These are phyloP conservation scores for Candida incommunis DNA, from an alignment of 805 yeast species.

Conservation along the genomic window DNA sequence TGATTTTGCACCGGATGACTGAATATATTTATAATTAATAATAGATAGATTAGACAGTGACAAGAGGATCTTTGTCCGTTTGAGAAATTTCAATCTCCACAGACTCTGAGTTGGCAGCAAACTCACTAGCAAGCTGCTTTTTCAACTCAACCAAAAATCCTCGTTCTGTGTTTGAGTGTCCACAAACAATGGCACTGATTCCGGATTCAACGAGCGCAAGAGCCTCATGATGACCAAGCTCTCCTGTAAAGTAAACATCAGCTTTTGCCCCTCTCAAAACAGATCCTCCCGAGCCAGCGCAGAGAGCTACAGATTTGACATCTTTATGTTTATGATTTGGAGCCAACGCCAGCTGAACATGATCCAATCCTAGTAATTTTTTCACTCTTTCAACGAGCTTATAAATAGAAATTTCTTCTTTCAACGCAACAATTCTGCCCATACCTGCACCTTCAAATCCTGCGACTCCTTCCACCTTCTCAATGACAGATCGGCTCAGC, in stretches of 20 bases:
- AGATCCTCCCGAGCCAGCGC: slow-evolving; percentile 91
- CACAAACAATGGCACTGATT: slow-evolving; percentile 57
- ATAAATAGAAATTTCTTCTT: slow-evolving; percentile 27
- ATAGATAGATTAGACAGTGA: slow-evolving; percentile 16
- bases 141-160: slow-evolving; percentile 52
- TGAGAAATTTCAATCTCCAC: slow-evolving; percentile 36
- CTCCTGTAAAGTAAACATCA: slow-evolving; percentile 82
- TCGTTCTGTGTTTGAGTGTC: slow-evolving; percentile 88
- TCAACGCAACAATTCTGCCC: slow-evolving; percentile 56
- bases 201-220: slow-evolving; percentile 60
- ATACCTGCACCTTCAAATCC: slow-evolving; percentile 51
- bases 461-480: slow-evolving; percentile 25
- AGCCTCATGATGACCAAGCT: slow-evolving; percentile 86
- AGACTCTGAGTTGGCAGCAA: slow-evolving; percentile 11
- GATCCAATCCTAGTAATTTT: slow-evolving; percentile 31
- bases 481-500: slow-evolving; percentile 25
- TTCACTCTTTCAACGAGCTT: slow-evolving; percentile 41
- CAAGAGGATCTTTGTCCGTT: slow-evolving; percentile 53
- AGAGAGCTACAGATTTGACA: slow-evolving; percentile 56
- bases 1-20: neutral
- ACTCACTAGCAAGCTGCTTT: slow-evolving; percentile 32
- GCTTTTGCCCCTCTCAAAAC: slow-evolving; percentile 43
- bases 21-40: neutral
- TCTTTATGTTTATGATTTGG: slow-evolving; percentile 15
- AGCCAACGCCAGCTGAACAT: slow-evolving; percentile 49